A percentile compares a stretch with the other conserved stretches of the same genome.
Evolutionary conservation across 148 eudicot species (phyloP).

Genomic region (Linanthus parryae): DNA sequence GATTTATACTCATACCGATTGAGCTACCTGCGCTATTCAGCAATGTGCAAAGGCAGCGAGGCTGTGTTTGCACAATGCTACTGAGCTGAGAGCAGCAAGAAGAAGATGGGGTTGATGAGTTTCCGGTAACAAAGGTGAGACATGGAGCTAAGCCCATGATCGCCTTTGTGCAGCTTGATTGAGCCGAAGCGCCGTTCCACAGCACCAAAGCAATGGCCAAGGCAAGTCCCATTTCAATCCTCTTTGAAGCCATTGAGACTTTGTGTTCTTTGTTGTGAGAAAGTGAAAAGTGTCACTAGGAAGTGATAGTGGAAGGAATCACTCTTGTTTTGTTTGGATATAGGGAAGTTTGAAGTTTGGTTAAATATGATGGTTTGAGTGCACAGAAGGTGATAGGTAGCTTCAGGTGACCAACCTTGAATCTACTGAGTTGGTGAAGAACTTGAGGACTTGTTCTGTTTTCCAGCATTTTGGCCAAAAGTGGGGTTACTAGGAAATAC

Average conservation of each 20-base stretch:
- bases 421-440: too few species aligned
- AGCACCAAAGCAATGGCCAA: slow-evolving; percentile 9
- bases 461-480: too few species aligned
- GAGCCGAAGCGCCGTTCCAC: slow-evolving; percentile 26
- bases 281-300: neutral
- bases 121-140: slow-evolving; percentile 13
- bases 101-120: slow-evolving; percentile 19
- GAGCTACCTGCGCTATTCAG: slow-evolving; percentile 38
- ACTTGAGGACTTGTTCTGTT: too few species aligned
- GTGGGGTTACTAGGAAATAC: too few species aligned
- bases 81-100: slow-evolving; percentile 24
- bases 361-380: neutral
- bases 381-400: too few species aligned
- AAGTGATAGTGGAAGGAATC: neutral
- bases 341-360: slow-evolving; percentile 3
- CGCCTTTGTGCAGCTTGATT: slow-evolving; percentile 22
- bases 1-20: slow-evolving; percentile 36
- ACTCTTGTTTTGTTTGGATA: neutral
- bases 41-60: slow-evolving; percentile 49
- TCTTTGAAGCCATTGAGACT: too few species aligned
- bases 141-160: slow-evolving; percentile 25
- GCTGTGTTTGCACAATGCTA: slow-evolving; percentile 37
- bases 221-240: slow-evolving; percentile 10
- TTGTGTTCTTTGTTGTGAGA: slow-evolving; percentile 9
- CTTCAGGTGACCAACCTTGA: too few species aligned